Percentiles rank a stretch among this genome's conserved stretches.
Conservation (phyloP, 2,329 filamentous ascomycete species). For the Pochonia chlamydosporia region DNA sequence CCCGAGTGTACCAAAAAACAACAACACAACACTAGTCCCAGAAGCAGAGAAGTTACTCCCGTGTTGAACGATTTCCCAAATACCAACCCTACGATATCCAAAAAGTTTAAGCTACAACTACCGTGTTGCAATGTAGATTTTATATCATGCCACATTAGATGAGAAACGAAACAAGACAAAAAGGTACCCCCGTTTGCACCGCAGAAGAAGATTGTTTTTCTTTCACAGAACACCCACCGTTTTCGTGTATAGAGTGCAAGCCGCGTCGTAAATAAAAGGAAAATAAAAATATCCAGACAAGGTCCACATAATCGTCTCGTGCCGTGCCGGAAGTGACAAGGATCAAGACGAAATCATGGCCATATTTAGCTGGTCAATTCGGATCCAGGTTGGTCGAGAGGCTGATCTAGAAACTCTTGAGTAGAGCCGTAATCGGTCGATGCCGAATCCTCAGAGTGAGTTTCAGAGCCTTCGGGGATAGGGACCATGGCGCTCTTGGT, state of each 20-base stretch:
- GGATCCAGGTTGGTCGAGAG: neutral
- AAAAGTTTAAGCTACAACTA: neutral
- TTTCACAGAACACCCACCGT: neutral
- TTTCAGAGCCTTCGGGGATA: constrained; percentile 59
- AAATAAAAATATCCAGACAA: neutral
- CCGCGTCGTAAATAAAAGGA: neutral
- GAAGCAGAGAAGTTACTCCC: neutral
- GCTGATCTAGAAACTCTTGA: constrained; percentile 40
- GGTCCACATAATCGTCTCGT: neutral
- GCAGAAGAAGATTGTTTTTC: neutral
- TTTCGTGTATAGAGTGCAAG: neutral
- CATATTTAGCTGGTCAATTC: neutral
- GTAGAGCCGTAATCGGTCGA: constrained; percentile 35
- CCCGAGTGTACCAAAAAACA: neutral
- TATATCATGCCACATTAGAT: neutral
- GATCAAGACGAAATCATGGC: neutral
- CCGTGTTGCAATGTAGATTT: neutral
- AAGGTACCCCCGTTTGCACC: neutral
- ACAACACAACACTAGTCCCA: neutral
- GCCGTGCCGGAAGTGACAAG: no score
- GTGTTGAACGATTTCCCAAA: neutral
- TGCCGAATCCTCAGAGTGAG: constrained; percentile 47
- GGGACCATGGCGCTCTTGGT: constrained; percentile 62
- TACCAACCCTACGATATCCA: neutral
- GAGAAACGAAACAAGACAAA: no score